phyloP scores from a whole-genome alignment of 2,329 filamentous ascomycete species.

The Chaetomium strumarium region DNA sequence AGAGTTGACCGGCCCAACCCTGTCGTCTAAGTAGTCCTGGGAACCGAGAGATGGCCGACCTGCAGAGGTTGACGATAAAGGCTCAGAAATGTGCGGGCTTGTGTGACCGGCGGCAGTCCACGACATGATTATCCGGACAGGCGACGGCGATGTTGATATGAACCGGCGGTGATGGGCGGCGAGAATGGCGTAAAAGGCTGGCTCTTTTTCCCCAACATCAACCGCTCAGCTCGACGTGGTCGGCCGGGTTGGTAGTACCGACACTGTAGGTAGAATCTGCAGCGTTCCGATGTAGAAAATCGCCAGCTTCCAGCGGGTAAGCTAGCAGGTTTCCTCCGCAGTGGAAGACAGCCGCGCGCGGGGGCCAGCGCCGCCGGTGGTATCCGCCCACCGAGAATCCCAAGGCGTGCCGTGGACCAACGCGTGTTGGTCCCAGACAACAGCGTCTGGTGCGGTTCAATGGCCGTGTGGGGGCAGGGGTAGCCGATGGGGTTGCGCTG shows the following conservation, averaged over 20 bases:
- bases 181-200: constrained; percentile 17
- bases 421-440: constrained; percentile 1
- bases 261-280: neutral
- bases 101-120: neutral
- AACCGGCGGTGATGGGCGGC: neutral
- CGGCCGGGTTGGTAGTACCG: neutral
- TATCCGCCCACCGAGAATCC: neutral
- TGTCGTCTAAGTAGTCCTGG: neutral
- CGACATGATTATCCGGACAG: neutral
- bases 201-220: constrained; percentile 2
- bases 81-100: neutral
- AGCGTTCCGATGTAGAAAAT: neutral
- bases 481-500: constrained; percentile 11
- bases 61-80: neutral
- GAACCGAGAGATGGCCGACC: neutral
- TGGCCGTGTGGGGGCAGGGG: constrained; percentile 6
- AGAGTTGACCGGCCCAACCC: constrained; percentile 4
- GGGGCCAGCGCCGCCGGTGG: neutral
- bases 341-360: neutral
- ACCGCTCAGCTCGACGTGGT: neutral
- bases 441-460: neutral
- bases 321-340: neutral
- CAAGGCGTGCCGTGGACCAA: neutral
- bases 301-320: neutral
- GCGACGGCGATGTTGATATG: neutral